A percentile compares a stretch with the other conserved stretches of the same genome.
These are phyloP conservation scores for Tranzscheliella williamsii DNA, from an alignment of 1,284 basidiomycete genomes.

Conservation along the genomic window DNA sequence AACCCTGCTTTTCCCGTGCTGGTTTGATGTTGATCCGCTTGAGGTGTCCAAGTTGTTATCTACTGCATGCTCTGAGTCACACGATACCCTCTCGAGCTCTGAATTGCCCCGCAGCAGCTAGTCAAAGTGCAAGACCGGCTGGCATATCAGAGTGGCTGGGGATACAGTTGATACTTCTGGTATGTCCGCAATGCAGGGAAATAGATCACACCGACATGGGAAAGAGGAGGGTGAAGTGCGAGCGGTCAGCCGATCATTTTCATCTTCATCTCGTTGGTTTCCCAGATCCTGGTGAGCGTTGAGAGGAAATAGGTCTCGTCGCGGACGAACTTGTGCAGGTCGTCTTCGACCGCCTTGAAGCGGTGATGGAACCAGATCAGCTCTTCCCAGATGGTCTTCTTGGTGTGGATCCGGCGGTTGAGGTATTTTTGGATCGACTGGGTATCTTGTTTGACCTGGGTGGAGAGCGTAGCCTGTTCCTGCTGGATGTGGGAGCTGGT, in stretches of 20 bases:
- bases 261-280: conserved; percentile 33
- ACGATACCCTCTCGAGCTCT: no score
- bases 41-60: no score
- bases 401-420: conserved; percentile 27
- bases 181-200: no score
- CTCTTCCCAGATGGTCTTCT: conserved; percentile 40
- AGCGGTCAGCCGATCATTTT: conserved; percentile 33
- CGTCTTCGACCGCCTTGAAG: conserved; percentile 28
- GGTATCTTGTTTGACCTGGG: conserved; percentile 25
- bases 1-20: no score
- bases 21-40: no score
- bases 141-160: no score
- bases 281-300: conserved; percentile 22
- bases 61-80: no score
- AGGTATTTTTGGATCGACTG: conserved; percentile 28
- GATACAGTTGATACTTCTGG: no score
- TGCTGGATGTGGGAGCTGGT: conserved; percentile 9
- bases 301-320: conserved; percentile 17
- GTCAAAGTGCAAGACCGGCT: no score
- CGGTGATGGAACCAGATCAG: conserved; percentile 36
- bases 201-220: no score
- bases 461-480: conserved; percentile 28
- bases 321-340: conserved; percentile 17
- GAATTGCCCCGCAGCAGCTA: no score
- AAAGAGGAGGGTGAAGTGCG: no score